Conservation (phyloP, 208 protist species). For the Leishmania guyanensis region DNA sequence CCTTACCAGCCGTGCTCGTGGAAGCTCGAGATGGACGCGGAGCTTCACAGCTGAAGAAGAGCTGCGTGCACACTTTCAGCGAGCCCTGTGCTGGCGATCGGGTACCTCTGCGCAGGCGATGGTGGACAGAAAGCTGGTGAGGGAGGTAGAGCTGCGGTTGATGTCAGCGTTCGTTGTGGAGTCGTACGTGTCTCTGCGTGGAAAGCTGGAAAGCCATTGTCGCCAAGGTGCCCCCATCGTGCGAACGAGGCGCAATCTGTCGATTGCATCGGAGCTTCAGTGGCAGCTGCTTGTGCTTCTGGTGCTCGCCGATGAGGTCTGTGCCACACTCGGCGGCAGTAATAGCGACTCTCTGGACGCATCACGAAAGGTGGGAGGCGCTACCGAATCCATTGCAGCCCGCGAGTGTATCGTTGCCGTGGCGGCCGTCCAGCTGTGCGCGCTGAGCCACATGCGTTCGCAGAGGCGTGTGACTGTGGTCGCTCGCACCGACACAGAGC, state of each 20-base stretch:
- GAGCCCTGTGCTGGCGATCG: neutral
- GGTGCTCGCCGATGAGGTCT: slow-evolving; percentile 6
- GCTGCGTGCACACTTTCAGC: slow-evolving; percentile 3
- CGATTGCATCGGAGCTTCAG: neutral
- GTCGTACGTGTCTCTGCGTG: neutral
- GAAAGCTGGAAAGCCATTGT: too few relatives aligned
- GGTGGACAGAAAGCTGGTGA: neutral
- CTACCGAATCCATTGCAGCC: neutral
- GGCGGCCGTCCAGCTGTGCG: neutral
- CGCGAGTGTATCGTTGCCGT: slow-evolving; percentile 7
- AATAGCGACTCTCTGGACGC: neutral
- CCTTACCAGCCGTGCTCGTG: neutral
- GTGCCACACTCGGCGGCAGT: neutral
- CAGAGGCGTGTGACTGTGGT: neutral
- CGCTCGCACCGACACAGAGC: neutral
- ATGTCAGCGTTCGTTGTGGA: slow-evolving; percentile 6
- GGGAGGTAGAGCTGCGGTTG: neutral
- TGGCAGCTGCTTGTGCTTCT: neutral
- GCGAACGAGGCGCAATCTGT: neutral
- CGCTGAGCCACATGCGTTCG: neutral
- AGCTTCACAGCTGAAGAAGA: neutral
- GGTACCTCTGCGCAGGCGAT: neutral
- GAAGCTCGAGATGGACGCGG: neutral
- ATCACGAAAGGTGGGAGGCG: neutral
- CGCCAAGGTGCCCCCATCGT: neutral